phyloP scores from a whole-genome alignment of 148 eudicot species.

The Salicornia ramosissima region DNA sequence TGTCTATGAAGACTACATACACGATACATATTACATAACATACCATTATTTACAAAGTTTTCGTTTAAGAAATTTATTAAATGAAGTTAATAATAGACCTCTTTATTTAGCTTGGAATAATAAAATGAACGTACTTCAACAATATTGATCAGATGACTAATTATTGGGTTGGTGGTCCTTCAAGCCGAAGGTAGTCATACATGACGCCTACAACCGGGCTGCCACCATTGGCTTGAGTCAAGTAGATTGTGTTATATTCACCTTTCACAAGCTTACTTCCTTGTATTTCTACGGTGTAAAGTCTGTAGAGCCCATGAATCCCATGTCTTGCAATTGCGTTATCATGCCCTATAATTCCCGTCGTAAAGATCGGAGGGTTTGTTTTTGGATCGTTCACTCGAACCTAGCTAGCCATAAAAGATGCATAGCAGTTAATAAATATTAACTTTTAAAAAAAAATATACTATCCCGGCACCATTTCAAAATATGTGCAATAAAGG shows the following conservation, averaged over 20 bases:
- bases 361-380: conserved; percentile 53
- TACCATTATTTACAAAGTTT: too few relatives aligned
- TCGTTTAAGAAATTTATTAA: too few relatives aligned
- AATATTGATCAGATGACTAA: too few relatives aligned
- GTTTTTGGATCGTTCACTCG: conserved; percentile 49
- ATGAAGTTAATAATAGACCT: too few relatives aligned
- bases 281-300: conserved; percentile 45
- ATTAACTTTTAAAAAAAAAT: too few relatives aligned
- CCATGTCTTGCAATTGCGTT: conserved; percentile 89
- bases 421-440: too few relatives aligned
- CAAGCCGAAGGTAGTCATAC: conserved; percentile 87
- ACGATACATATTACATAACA: too few relatives aligned
- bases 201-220: conserved; percentile 66
- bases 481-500: too few relatives aligned
- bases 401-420: conserved; percentile 54
- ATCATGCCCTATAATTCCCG: conserved; percentile 63
- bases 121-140: too few relatives aligned
- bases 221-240: conserved; percentile 53
- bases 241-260: conserved; percentile 51
- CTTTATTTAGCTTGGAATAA: too few relatives aligned
- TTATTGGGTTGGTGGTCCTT: conserved; percentile 61
- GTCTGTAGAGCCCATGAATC: conserved; percentile 73
- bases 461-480: too few relatives aligned
- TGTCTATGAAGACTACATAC: too few relatives aligned
- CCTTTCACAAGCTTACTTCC: conserved; percentile 40